Conservation (phyloP, 257 asterid species). For the Parsonsia alboflavescens region DNA sequence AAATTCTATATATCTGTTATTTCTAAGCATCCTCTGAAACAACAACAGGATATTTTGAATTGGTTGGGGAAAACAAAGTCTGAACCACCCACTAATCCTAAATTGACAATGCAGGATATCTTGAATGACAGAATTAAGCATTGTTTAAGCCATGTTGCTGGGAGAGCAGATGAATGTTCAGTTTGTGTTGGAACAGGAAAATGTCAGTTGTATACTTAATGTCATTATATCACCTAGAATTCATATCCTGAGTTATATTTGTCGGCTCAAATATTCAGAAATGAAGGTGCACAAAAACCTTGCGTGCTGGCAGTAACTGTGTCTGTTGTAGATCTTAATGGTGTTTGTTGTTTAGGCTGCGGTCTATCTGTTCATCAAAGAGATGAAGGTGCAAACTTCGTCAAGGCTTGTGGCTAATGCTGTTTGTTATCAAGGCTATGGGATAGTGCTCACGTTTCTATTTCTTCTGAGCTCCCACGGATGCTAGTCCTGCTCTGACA, state of each 20-base stretch:
- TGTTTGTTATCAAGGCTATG: not conserved
- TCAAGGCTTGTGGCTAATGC: not conserved
- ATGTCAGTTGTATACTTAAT: slow-evolving; percentile 48
- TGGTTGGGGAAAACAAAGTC: not conserved
- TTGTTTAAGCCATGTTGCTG: slow-evolving; percentile 83
- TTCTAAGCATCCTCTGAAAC: not conserved
- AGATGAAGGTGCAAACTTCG: not conserved
- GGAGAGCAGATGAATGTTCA: slow-evolving; percentile 80
- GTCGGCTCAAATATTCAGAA: not conserved
- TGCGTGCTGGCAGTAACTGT: not conserved
- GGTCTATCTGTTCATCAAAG: not conserved
- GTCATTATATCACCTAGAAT: not conserved
- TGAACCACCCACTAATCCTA: slow-evolving; percentile 2
- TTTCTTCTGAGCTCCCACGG: not conserved
- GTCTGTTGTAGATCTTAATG: not conserved
- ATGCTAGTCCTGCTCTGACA: not conserved
- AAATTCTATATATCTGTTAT: not conserved
- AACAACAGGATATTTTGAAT: no score
- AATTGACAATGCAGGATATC: slow-evolving; percentile 60
- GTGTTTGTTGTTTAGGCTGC: not conserved
- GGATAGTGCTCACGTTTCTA: not conserved
- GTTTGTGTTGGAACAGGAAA: slow-evolving; percentile 92
- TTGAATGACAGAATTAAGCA: slow-evolving; percentile 74
- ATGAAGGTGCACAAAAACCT: not conserved
- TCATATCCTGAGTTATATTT: not conserved